phyloP scores from a whole-genome alignment of 345 rosid species.

The Eucalyptus brandiana region DNA sequence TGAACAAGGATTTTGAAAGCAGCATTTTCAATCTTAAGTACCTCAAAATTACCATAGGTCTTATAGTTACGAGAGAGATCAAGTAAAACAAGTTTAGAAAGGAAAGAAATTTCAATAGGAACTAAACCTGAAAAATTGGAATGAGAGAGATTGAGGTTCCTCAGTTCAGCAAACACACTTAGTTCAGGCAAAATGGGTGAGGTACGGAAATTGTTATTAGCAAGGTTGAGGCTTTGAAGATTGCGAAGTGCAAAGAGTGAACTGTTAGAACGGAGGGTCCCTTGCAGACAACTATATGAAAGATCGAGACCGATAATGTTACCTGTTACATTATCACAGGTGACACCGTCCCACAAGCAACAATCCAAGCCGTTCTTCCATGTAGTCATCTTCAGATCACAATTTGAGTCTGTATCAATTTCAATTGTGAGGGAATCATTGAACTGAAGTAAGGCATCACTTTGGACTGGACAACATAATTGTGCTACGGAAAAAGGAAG shows the following conservation, averaged over 20 bases:
- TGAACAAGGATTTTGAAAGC: too few species aligned
- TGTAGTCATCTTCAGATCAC: neutral
- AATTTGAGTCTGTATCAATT: neutral
- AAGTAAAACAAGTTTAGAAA: too few species aligned
- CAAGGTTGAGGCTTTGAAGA: neutral
- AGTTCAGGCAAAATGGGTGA: too few species aligned
- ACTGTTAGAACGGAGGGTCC: neutral
- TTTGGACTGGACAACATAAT: neutral
- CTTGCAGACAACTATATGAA: neutral
- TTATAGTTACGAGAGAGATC: fast-evolving
- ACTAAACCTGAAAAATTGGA: too few species aligned
- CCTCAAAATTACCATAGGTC: too few species aligned
- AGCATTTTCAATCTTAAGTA: too few species aligned
- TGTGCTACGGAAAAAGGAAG: neutral
- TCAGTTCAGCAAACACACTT: fast-evolving
- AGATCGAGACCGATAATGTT: neutral
- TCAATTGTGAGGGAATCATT: neutral
- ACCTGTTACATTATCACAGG: neutral
- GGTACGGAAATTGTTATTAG: neutral
- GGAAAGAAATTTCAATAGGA: too few species aligned
- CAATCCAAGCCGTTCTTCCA: neutral
- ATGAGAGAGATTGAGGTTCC: too few species aligned
- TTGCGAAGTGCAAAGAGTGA: neutral
- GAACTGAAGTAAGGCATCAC: neutral
- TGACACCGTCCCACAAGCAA: neutral